Evolutionary conservation across 805 yeast species (phyloP), one percentile per base, ranked within the genome.

Genomic region (Ogataea naganishii): DNA sequence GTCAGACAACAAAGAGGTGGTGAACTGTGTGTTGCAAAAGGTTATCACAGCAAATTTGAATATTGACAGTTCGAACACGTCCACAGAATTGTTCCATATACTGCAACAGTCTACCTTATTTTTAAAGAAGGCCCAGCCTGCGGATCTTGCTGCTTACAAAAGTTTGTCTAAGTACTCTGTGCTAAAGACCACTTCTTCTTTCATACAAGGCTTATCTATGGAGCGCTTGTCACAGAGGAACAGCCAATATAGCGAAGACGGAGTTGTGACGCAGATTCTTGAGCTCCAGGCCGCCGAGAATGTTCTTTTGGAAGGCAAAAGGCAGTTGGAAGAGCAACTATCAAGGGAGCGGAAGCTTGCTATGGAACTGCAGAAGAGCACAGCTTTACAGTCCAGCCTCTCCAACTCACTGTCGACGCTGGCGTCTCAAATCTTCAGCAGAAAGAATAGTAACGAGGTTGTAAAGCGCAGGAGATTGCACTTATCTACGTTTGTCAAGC

Each of bases 1-100:
- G 14, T 41, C 36, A 19, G 39, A 43, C 21, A 39, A 44, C 26
- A 37, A 34, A 18, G 58, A 53, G 32, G 26, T 46, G 3, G 35
- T 54, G 23, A 58, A 53, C 27, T 41, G 39, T 6, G 44, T 46
- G 1, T 33, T 56, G 24, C 41, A 39, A 21, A 53, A 50, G 21
- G 37, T 51, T 14, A 43, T 55, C 18, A 40, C 37, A 19, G 44
- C 39, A 20, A 49, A 51, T 32, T 32, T 53, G 12, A 48, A 42
- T 17, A 32, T 29, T 4, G 36, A 32, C 1, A 40, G 36, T 21
- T 37, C 46, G 7, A 29, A 39, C n/a, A 49, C 44, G 27, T 42
- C 48, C 1, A 38, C 41, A 19, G 51, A 52, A 27, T 29, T 53
- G 8, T 40, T 35, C 19, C 43, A 41, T 20, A 47, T 56, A 20